phyloP scores from a whole-genome alignment of 2,329 filamentous ascomycete species.

The Fusarium avenaceum region DNA sequence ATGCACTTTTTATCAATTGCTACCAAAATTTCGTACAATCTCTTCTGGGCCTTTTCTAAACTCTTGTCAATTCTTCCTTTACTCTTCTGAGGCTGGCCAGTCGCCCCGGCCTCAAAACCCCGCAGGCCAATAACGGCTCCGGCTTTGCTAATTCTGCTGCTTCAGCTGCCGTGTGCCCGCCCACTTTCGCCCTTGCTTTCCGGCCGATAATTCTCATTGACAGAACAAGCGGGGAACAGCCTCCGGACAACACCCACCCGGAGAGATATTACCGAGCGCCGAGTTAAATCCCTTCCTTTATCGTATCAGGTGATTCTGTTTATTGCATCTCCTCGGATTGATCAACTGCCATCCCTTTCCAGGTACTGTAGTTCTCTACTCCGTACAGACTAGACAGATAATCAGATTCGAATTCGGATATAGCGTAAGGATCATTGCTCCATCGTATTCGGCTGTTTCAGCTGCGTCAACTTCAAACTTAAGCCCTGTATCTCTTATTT shows the following conservation, averaged over 20 bases:
- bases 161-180: conserved; percentile 11
- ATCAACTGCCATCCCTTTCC: not conserved
- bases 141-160: conserved; percentile 47
- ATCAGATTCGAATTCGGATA: not conserved
- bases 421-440: too few species aligned
- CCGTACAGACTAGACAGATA: not conserved
- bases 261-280: conserved; percentile 10
- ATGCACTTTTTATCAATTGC: not conserved
- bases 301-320: conserved; percentile 7
- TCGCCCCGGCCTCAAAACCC: conserved; percentile 9
- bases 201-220: conserved; percentile 23
- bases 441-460: conserved; percentile 14
- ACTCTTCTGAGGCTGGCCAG: not conserved
- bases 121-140: conserved; percentile 47
- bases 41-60: not conserved
- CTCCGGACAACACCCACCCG: conserved; percentile 23
- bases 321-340: conserved; percentile 30
- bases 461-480: too few species aligned
- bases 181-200: conserved; percentile 19
- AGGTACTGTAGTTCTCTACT: not conserved
- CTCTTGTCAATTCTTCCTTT: not conserved
- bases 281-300: conserved; percentile 4
- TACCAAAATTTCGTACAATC: not conserved
- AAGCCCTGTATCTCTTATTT: too few species aligned
- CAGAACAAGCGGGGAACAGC: conserved; percentile 30